Conservation (phyloP, 176 grass and related monocot species). For the Bothriochloa decipiens region DNA sequence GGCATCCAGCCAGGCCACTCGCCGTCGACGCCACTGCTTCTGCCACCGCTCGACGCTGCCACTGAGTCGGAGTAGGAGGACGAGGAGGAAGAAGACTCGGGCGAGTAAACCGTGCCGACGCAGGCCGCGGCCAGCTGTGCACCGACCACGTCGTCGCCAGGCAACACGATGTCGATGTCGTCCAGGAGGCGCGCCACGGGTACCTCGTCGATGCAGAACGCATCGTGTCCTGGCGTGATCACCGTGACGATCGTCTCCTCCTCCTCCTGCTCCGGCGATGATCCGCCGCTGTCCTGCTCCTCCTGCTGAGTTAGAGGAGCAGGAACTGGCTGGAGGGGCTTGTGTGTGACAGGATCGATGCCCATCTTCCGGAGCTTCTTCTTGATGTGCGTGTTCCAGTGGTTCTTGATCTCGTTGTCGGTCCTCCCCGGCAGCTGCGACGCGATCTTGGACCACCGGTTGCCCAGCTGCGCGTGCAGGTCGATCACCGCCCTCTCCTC, state of each 20-base stretch:
- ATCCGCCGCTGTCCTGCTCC: background rate
- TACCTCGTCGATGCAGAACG: constrained; percentile 62
- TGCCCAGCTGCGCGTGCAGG: constrained; percentile 84
- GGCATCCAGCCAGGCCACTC: constrained; percentile 48
- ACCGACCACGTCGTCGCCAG: background rate
- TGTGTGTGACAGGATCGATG: constrained; percentile 71
- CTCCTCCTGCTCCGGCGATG: constrained; percentile 14
- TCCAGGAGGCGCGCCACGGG: constrained; percentile 49
- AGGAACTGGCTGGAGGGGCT: constrained; percentile 35
- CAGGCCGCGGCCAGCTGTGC: background rate
- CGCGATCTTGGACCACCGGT: constrained; percentile 94
- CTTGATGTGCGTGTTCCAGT: constrained; percentile 96
- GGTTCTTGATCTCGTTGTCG: constrained; percentile 97
- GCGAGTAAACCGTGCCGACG: constrained; percentile 24
- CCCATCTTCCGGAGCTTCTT: constrained; percentile 95
- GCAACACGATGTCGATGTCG: constrained; percentile 45
- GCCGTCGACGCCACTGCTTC: constrained; percentile 28
- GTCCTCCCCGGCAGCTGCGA: constrained; percentile 66
- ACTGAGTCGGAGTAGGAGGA: constrained; percentile 31
- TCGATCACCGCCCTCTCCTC: constrained; percentile 84
- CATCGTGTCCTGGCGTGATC: background rate
- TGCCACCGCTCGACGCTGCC: constrained; percentile 29
- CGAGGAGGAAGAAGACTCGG: constrained; percentile 41
- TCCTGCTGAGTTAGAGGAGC: background rate
- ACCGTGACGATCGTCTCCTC: background rate